Percentiles rank a stretch among this genome's conserved stretches.
These are phyloP conservation scores for Barbatosphaeria neglecta DNA, from an alignment of 495 filamentous ascomycete genomes.

Conservation along the genomic window DNA sequence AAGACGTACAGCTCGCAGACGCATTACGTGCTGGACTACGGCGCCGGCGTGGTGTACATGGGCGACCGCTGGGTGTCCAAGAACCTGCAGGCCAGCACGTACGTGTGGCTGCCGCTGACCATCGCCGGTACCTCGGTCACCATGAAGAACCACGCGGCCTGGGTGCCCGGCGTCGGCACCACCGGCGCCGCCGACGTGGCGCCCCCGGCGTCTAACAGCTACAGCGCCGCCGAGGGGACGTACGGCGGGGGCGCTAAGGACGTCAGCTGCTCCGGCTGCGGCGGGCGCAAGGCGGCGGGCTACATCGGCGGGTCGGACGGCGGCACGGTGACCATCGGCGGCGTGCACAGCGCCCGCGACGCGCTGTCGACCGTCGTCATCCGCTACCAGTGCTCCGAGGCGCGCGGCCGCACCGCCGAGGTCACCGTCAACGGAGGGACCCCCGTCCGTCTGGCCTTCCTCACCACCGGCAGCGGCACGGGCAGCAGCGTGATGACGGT, in stretches of 20 bases:
- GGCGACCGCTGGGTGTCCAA: constrained; percentile 47
- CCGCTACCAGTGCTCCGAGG: constrained; percentile 36
- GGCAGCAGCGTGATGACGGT: constrained; percentile 22
- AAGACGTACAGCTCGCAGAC: constrained; percentile 40
- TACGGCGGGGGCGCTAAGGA: constrained; percentile 14
- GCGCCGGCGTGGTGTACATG: constrained; percentile 39
- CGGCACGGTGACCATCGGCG: constrained; percentile 22
- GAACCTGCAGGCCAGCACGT: constrained; percentile 47
- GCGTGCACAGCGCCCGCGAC: constrained; percentile 26
- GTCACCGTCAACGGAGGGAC: constrained; percentile 36
- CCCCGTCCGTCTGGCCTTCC: constrained; percentile 26
- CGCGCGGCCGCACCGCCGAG: constrained; percentile 30
- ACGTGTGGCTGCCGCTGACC: constrained; percentile 49
- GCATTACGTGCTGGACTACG: constrained; percentile 29
- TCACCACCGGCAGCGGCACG: constrained; percentile 20
- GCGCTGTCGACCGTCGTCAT: constrained; percentile 32
- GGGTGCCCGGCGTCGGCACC: constrained; percentile 29
- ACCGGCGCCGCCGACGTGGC: constrained; percentile 19
- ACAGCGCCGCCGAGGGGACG: constrained; percentile 34
- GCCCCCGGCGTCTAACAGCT: constrained; percentile 36
- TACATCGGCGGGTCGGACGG: constrained; percentile 25
- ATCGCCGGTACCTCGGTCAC: constrained; percentile 38
- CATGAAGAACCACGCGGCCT: constrained; percentile 35
- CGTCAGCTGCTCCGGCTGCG: constrained; percentile 22
- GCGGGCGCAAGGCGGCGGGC: constrained; percentile 20